Conservation (phyloP, 768 basidiomycete species). For the Termitomyces sp. region DNA sequence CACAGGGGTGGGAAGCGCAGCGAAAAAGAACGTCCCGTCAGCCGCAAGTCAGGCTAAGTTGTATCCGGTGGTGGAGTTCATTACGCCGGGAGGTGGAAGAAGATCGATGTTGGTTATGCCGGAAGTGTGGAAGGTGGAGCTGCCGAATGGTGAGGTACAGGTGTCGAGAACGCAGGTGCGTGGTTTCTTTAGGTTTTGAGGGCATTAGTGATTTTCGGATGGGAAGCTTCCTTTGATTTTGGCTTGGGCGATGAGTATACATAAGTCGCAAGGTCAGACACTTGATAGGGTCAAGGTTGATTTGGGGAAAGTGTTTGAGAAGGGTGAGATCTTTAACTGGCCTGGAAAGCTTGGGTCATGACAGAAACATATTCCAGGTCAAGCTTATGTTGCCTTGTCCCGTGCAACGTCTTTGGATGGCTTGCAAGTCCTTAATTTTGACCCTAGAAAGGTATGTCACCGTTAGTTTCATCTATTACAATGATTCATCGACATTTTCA, state of each 20-base stretch:
- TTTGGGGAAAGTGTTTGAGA: constrained; percentile 88
- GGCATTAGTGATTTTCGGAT: not conserved
- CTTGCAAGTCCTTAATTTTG: constrained; percentile 79
- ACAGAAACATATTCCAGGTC: constrained; percentile 41
- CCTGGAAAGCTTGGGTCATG: not conserved
- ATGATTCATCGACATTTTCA: constrained; percentile 17
- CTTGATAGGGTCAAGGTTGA: constrained; percentile 94
- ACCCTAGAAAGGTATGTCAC: constrained; percentile 55
- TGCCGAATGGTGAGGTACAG: constrained; percentile 83
- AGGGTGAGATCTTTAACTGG: constrained; percentile 41
- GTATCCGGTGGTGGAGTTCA: constrained; percentile 78
- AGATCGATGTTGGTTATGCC: constrained; percentile 56
- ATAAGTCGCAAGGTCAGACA: constrained; percentile 98
- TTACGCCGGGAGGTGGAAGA: constrained; percentile 48
- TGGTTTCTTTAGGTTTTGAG: constrained; percentile 1
- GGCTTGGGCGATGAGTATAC: constrained; percentile 98
- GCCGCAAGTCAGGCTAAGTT: constrained; percentile 15
- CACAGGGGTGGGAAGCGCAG: constrained; percentile 15
- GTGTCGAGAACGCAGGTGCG: constrained; percentile 74
- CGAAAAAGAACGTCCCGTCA: constrained; percentile 20
- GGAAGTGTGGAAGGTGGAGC: constrained; percentile 83
- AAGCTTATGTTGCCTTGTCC: constrained; percentile 89
- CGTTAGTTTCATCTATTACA: not conserved
- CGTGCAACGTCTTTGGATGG: constrained; percentile 85
- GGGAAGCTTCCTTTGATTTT: constrained; percentile 78